A percentile compares a stretch with the other conserved stretches of the same genome.
These are phyloP conservation scores for Lupinus albus DNA, from an alignment of 306 rosid genomes.

Conservation along the genomic window DNA sequence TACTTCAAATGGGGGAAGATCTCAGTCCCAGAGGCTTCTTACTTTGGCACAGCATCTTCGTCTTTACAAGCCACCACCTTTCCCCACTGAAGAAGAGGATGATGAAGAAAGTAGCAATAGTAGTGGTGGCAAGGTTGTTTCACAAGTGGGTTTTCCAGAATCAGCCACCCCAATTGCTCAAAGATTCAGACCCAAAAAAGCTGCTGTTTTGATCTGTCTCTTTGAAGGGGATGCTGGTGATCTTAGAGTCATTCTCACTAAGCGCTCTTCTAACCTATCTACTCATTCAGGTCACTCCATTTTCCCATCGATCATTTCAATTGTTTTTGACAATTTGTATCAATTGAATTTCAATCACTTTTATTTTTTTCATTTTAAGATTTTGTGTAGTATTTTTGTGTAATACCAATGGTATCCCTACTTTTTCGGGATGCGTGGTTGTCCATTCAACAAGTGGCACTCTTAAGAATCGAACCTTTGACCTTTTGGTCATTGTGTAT, in stretches of 20 bases:
- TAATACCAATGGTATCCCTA: too few relatives aligned
- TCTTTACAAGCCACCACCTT: slow-evolving; percentile 69
- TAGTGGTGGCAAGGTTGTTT: slow-evolving; percentile 63
- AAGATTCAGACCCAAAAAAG: slow-evolving; percentile 67
- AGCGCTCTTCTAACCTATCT: slow-evolving; percentile 71
- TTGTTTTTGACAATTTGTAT: not conserved
- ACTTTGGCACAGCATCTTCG: slow-evolving; percentile 84
- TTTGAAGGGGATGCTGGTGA: slow-evolving; percentile 86
- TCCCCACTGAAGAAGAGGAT: slow-evolving; percentile 65
- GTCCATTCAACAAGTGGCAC: too few relatives aligned
- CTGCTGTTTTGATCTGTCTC: slow-evolving; percentile 91
- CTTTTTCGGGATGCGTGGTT: too few relatives aligned
- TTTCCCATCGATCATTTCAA: not conserved
- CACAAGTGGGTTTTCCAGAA: slow-evolving; percentile 84
- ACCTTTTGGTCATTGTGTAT: too few relatives aligned
- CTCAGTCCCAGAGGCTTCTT: slow-evolving; percentile 56
- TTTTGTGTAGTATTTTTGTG: too few relatives aligned
- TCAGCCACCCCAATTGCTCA: slow-evolving; percentile 64
- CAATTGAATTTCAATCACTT: slow-evolving; percentile 56
- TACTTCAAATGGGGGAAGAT: slow-evolving; percentile 40
- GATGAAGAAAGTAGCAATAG: slow-evolving; percentile 57
- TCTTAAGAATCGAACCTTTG: too few relatives aligned
- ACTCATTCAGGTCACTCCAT: slow-evolving; percentile 78
- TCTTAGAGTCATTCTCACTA: slow-evolving; percentile 83
- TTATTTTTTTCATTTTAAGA: slow-evolving; percentile 14